Evolutionary conservation across 2,329 filamentous ascomycete species (phyloP), one percentile per base, ranked within the genome.

Genomic region (Didymella exigua): DNA sequence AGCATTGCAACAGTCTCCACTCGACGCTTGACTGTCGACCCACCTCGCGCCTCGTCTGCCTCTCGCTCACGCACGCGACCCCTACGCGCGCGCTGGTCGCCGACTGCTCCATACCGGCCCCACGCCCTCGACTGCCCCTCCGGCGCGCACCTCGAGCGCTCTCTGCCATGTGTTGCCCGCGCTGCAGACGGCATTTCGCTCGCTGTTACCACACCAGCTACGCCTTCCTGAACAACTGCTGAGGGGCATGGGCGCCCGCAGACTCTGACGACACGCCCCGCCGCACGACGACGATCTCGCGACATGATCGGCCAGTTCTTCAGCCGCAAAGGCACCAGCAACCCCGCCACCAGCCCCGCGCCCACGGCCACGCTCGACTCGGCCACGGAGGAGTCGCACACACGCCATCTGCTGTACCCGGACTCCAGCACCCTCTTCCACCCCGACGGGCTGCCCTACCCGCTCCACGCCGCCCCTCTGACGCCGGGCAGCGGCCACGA

Each of bases 221-320:
- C 36, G 18, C 36, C 36, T 27, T 29, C 36, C 29, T 37, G 24
- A 34, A 49, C 53, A 41, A 48, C 51, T 64, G 57, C 53, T 54
- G 47, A 49, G 46, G 42, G 41, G 49, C 29, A 60, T 60, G 58
- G 57, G 45, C 30, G 37, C 27, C 54, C 49, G 47, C 43, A 41
- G 45, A 36, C 51, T 18, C 24, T 37, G 31, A 36, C 21, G 31
- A 34, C 33, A 7, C n/a, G 19, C 13, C 41, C 19, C 41, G 29
- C 29, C 27, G 42, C 36, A 38, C 36, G 36, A 27, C 26, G 10
- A 27, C n/a, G n/a, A n/a, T n/a, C n/a, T n/a, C n/a, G n/a, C n/a
- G n/a, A 7, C 62, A 76, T 76, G 74, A 69, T 76, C 65, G 72
- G 73, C 64, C 72, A 76, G 59, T 74, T 76, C 63, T 73, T 76